Base-by-base conservation (phyloP, 2,329 filamentous ascomycete species). In the Colletotrichum sidae region DNA sequence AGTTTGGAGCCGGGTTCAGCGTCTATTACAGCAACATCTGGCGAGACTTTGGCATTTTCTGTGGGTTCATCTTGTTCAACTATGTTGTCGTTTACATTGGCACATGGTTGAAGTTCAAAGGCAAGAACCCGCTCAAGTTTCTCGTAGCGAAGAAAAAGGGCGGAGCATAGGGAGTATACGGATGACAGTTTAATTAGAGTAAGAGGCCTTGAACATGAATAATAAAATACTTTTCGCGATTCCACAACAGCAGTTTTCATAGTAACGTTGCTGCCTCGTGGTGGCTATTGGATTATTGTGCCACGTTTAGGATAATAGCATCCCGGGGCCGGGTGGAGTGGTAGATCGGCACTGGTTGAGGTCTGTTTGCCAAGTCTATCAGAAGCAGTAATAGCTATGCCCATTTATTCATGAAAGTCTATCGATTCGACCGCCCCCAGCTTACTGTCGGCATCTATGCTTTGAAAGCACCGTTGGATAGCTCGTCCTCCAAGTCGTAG, bases 31-130 rank as follows among this genome's bases (percentile, higher is more conserved):
- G 74, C 1, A 75, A 90, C 55, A 87, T 88, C 51, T 92, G 90
- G 90, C 77, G 88, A 10, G 79, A 91, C 64, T 92, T 90, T 75
- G 81, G 88, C 2, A 87, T 91, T 55, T 88, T 90, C 69, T 87
- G 83, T 73, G 87, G 80, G 0, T 92, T 86, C 70, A 86, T 90
- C 17, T 73, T 84, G 2, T 92, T 91, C 72, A 92, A 92, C 67
- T 91, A 80, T 56, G 67, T 61, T 1, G 50, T 81, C 2, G 74
- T 82, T 0, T 81, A 76, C 51, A 17, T 78, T 0, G 74, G 76
- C 5, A 81, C 80, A 0, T 82, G 74, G 72, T 44, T 80, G 55
- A 71, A 72, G n/a, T 82, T 80, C 64, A 72, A 73, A 44, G 78
- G 75, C 0, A 79, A 73, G 71, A 81, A 80, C 33, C 78, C 78